Percentiles rank a stretch among this genome's conserved stretches.
Evolutionary conservation across 73 alveolate genomes (phyloP).

Genomic region (Urostyla sp.): DNA sequence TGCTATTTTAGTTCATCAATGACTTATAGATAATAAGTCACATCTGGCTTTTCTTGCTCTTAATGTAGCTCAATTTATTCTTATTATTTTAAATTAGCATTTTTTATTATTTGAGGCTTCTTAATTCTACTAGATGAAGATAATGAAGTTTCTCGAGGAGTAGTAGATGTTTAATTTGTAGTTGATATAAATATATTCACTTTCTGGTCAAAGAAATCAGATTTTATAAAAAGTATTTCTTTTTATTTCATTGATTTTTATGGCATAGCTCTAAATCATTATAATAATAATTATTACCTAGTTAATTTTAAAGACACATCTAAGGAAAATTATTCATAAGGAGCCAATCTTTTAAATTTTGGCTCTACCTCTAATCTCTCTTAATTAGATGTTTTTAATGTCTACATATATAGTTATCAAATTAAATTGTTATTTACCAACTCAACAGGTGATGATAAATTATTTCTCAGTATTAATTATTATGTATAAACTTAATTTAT

Average conservation of each 20-base stretch:
- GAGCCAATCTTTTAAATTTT: conserved; percentile 1
- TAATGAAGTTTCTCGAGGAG: conserved; percentile 45
- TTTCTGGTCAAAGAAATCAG: conserved; percentile 59
- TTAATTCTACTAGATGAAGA: background rate
- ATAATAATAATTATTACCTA: background rate
- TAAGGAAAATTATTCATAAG: background rate
- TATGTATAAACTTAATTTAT: background rate
- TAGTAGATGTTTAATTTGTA: background rate
- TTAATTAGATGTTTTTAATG: background rate
- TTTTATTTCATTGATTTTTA: conserved; percentile 9
- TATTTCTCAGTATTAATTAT: conserved; percentile 2
- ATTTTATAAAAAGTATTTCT: conserved; percentile 33
- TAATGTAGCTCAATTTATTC: no score
- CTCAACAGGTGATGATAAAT: conserved; percentile 46
- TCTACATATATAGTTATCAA: background rate
- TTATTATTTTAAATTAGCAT: background rate
- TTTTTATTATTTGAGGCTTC: background rate
- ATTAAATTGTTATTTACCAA: background rate
- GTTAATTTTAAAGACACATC: background rate
- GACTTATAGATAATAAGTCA: background rate
- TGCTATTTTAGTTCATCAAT: background rate
- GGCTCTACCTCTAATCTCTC: conserved; percentile 16
- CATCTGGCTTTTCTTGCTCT: no score
- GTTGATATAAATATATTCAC: conserved; percentile 1
- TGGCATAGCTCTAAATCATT: conserved; percentile 10